These are phyloP conservation scores for Quillaja saponaria DNA, from an alignment of 306 rosid genomes.

Conservation along the genomic window DNA sequence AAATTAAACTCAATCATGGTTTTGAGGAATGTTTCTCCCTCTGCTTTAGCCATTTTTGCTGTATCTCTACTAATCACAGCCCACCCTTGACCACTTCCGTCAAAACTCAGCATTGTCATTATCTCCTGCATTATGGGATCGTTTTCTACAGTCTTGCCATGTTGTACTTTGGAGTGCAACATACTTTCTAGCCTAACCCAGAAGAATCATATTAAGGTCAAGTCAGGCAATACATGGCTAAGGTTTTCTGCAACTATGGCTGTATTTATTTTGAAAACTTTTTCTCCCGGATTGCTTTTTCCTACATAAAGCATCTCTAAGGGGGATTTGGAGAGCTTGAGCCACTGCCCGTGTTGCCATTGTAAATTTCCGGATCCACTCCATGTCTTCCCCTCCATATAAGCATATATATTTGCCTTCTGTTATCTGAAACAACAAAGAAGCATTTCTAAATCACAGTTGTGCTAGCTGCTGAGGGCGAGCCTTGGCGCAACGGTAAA, in stretches of 20 bases:
- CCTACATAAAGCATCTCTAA: conserved; percentile 65
- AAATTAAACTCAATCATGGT: conserved; percentile 23
- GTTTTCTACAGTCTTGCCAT: conserved; percentile 19
- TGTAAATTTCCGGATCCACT: conserved; percentile 62
- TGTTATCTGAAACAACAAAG: conserved; percentile 42
- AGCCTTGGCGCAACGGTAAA: no score
- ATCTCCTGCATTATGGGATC: conserved; percentile 48
- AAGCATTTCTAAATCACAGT: no score
- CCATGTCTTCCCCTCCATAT: conserved; percentile 63
- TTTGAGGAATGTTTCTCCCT: conserved; percentile 29
- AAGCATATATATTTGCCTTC: conserved; percentile 58
- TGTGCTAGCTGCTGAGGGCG: no score
- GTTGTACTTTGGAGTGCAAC: conserved; percentile 55
- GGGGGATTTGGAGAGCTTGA: conserved; percentile 24
- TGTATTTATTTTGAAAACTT: conserved; percentile 21
- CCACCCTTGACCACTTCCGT: conserved; percentile 44
- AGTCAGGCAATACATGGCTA: conserved; percentile 41
- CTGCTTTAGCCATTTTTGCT: conserved; percentile 28
- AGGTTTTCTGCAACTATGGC: conserved; percentile 31
- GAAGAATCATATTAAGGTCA: conserved; percentile 58
- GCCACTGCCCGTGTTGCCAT: conserved; percentile 31
- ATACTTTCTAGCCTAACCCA: conserved; percentile 70
- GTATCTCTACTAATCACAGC: conserved; percentile 32
- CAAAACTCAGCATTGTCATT: conserved; percentile 40
- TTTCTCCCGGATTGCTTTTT: conserved; percentile 53